Conservation (phyloP, 1,284 basidiomycete species). For the Cutaneotrichosporon spelunceum region DNA sequence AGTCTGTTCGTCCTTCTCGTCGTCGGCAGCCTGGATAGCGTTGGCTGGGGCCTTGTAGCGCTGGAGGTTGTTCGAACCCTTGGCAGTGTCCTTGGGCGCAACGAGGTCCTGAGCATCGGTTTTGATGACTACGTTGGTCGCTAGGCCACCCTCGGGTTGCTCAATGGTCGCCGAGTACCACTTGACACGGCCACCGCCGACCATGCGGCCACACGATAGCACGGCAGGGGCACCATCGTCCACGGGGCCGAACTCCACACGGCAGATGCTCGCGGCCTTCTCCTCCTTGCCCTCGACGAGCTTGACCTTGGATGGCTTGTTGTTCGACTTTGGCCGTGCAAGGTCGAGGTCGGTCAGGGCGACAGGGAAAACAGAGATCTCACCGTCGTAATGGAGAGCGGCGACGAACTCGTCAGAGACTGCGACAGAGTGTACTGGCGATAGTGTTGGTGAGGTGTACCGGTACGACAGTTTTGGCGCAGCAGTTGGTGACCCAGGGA, state of each 20-base stretch:
- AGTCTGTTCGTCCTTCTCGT: constrained; percentile 48
- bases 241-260: constrained; percentile 39
- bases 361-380: constrained; percentile 63
- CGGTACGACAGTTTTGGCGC: constrained; percentile 54
- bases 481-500: constrained; percentile 60
- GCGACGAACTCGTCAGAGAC: constrained; percentile 58
- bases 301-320: constrained; percentile 39
- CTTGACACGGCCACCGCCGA: constrained; percentile 64
- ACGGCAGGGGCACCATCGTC: constrained; percentile 57
- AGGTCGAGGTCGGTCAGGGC: constrained; percentile 56
- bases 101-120: constrained; percentile 54
- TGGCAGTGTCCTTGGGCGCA: constrained; percentile 31
- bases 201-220: constrained; percentile 62
- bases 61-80: constrained; percentile 31
- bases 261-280: constrained; percentile 30
- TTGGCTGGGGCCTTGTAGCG: constrained; percentile 44
- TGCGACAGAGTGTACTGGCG: constrained; percentile 61
- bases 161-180: constrained; percentile 63
- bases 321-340: constrained; percentile 38
- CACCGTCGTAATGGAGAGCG: constrained; percentile 64
- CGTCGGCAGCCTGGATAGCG: constrained; percentile 36
- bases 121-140: constrained; percentile 52
- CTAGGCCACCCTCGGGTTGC: constrained; percentile 55
- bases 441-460: constrained; percentile 60
- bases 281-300: constrained; percentile 48